phyloP scores from a whole-genome alignment of 257 asterid species.

The Plantago ovata region DNA sequence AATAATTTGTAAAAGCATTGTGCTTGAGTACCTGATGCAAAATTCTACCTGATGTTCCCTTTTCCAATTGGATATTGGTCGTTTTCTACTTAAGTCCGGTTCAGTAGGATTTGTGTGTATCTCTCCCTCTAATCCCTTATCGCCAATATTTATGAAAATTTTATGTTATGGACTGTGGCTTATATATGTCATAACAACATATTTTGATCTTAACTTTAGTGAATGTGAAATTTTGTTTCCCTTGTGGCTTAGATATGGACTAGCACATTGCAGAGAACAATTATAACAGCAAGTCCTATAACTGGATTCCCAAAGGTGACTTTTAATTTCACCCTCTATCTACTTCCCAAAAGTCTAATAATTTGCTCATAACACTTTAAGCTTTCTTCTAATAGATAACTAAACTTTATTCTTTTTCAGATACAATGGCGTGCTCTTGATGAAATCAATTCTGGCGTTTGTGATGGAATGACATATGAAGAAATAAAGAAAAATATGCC shows the following conservation, averaged over 20 bases:
- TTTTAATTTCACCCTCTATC: slow-evolving; percentile 9
- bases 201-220: slow-evolving; percentile 15
- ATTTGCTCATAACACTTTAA: slow-evolving; percentile 12
- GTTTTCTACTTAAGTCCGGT: slow-evolving; percentile 8
- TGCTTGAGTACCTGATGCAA: too few relatives aligned
- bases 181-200: slow-evolving; percentile 10
- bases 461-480: slow-evolving; percentile 98
- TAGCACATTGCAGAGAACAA: slow-evolving; percentile 97
- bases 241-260: slow-evolving; percentile 87
- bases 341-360: slow-evolving; percentile 13
- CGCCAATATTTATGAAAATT: neutral
- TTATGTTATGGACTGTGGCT: neutral
- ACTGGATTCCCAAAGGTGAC: slow-evolving; percentile 94
- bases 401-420: slow-evolving; percentile 35
- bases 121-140: neutral
- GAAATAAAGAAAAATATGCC: slow-evolving; percentile 98
- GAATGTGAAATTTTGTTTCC: slow-evolving; percentile 20
- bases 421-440: slow-evolving; percentile 99
- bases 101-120: slow-evolving; percentile 8
- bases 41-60: neutral
- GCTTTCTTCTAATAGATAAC: slow-evolving; percentile 17
- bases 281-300: slow-evolving; percentile 78
- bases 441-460: slow-evolving; percentile 93
- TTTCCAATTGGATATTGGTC: slow-evolving; percentile 4
- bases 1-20: too few relatives aligned